These are phyloP conservation scores for Stemphylium lycopersici DNA, from an alignment of 2,329 filamentous ascomycete genomes.

Conservation along the genomic window DNA sequence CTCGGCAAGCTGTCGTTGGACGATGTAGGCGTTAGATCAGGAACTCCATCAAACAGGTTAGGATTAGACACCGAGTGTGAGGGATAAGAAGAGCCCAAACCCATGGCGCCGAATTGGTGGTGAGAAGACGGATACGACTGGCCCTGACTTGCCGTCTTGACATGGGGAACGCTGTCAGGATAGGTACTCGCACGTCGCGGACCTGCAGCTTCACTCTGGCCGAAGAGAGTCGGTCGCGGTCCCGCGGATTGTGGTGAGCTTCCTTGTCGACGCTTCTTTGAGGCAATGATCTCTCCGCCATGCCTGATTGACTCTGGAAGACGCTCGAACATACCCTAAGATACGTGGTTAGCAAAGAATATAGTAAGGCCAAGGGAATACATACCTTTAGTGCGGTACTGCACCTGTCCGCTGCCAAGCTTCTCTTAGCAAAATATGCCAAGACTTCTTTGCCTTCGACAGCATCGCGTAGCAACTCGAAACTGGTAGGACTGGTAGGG, in stretches of 20 bases:
- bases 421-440: constrained; percentile 77
- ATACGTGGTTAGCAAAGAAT: constrained; percentile 13
- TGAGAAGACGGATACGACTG: constrained; percentile 39
- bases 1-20: constrained; percentile 37
- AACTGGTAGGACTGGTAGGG: constrained; percentile 72
- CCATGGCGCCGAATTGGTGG: constrained; percentile 35
- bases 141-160: constrained; percentile 33
- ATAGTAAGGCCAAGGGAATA: constrained; percentile 10
- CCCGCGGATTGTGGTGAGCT: constrained; percentile 43
- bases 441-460: constrained; percentile 83
- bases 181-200: constrained; percentile 46
- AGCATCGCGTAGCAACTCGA: constrained; percentile 85
- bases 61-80: constrained; percentile 34
- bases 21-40: constrained; percentile 44
- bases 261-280: constrained; percentile 48
- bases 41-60: constrained; percentile 40
- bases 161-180: constrained; percentile 40
- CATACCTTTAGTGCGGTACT: constrained; percentile 76
- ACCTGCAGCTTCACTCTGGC: constrained; percentile 30
- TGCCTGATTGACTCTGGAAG: constrained; percentile 73
- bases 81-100: constrained; percentile 34
- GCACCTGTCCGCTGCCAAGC: constrained; percentile 87
- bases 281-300: constrained; percentile 35
- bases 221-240: constrained; percentile 32
- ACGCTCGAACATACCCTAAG: constrained; percentile 79